These are phyloP conservation scores for Fraxinus greggii DNA, from an alignment of 305 asterid genomes.

Conservation along the genomic window DNA sequence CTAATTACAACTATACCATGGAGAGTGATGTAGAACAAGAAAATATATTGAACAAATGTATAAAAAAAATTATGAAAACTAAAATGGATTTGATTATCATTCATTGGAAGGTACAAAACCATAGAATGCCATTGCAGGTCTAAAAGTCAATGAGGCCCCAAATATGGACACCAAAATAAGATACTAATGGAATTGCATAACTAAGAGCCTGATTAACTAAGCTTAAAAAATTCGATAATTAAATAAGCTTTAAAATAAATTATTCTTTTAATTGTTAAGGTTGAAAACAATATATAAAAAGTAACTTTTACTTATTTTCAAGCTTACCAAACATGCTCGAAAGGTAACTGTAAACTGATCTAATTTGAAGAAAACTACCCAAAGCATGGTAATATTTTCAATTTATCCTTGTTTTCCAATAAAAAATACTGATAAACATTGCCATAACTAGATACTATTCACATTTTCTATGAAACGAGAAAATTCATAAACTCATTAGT, in stretches of 20 bases:
- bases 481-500: not conserved
- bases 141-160: not conserved
- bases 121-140: not conserved
- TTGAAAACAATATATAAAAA: not conserved
- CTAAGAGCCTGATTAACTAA: not conserved
- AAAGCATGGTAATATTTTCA: not conserved
- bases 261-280: not conserved
- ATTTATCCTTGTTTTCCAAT: not conserved
- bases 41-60: not conserved
- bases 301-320: not conserved
- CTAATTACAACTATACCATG: constrained; percentile 14
- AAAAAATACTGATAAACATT: not conserved
- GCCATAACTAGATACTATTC: not conserved
- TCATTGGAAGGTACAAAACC: not conserved
- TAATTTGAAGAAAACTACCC: not conserved
- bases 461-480: not conserved
- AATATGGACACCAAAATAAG: not conserved
- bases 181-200: not conserved
- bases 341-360: not conserved
- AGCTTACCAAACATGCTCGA: not conserved
- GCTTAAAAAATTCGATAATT: not conserved
- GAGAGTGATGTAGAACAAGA: not conserved
- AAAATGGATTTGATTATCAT: not conserved
- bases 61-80: not conserved
- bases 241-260: not conserved